phyloP scores from a whole-genome alignment of 306 rosid genomes.

The Betula pendula region DNA sequence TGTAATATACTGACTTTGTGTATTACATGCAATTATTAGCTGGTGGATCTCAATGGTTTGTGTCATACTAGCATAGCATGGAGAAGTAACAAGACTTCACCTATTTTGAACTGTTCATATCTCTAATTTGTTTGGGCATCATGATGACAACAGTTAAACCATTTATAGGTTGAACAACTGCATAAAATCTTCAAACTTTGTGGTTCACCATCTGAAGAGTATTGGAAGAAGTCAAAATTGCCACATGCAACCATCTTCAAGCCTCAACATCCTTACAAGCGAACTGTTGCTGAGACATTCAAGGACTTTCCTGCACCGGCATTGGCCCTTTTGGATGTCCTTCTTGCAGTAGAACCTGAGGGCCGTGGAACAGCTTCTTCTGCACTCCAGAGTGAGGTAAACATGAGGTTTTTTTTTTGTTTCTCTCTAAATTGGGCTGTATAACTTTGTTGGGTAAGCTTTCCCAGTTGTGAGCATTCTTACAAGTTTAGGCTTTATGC shows the following conservation, averaged over 20 bases:
- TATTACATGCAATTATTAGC: neutral
- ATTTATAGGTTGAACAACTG: constrained; percentile 81
- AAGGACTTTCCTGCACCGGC: constrained; percentile 63
- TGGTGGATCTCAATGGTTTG: neutral
- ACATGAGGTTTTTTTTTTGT: constrained; percentile 21
- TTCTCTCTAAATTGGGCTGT: neutral
- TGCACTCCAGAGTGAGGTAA: constrained; percentile 79
- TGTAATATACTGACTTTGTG: neutral
- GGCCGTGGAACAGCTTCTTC: constrained; percentile 70
- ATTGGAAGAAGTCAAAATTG: constrained; percentile 79
- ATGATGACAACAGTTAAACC: constrained; percentile 20
- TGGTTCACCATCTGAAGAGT: constrained; percentile 88
- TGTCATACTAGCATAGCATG: neutral
- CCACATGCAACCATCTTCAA: constrained; percentile 80
- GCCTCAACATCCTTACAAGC: constrained; percentile 79
- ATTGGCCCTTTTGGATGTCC: constrained; percentile 61
- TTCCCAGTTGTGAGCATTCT: neutral
- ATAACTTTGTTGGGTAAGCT: neutral
- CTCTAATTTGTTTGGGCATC: constrained; percentile 23
- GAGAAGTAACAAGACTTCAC: neutral
- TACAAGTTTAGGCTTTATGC: neutral
- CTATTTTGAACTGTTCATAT: neutral
- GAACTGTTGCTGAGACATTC: constrained; percentile 63
- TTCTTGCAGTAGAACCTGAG: constrained; percentile 78
- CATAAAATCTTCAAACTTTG: constrained; percentile 92